Evolutionary conservation across 1,139 yeast genomes (phyloP).

Genomic region (Hansenula sp.): DNA sequence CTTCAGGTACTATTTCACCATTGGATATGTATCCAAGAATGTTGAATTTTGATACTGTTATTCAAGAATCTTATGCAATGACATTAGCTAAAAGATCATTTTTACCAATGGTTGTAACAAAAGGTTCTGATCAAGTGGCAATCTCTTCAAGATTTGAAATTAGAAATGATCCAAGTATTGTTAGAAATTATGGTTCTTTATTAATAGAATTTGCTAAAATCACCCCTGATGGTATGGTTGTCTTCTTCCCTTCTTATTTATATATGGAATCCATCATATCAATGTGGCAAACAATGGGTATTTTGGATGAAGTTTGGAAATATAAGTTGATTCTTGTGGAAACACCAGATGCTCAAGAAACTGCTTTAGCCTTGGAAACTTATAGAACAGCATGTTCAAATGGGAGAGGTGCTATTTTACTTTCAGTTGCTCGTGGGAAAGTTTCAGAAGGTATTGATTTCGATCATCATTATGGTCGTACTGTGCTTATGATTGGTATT

Average conservation of each 20-base stretch:
- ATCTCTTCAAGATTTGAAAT: constrained; percentile 95
- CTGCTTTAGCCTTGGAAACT: constrained; percentile 91
- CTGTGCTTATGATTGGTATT: constrained; percentile 97
- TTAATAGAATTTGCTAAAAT: constrained; percentile 89
- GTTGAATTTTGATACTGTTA: constrained; percentile 91
- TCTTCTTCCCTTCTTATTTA: constrained; percentile 92
- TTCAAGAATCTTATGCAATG: constrained; percentile 95
- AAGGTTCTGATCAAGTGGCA: constrained; percentile 97
- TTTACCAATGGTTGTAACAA: constrained; percentile 92
- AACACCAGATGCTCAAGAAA: constrained; percentile 99
- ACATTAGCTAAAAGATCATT: constrained; percentile 89
- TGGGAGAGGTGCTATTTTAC: constrained; percentile 94
- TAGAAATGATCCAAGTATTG: constrained; percentile 96
- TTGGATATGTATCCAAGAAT: constrained; percentile 98
- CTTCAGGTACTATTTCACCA: constrained; percentile 97
- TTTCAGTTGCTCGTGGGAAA: constrained; percentile 98
- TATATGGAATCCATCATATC: constrained; percentile 98
- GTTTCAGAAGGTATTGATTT: constrained; percentile 99
- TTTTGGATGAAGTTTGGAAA: constrained; percentile 97
- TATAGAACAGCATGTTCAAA: constrained; percentile 95
- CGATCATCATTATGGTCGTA: constrained; percentile 96
- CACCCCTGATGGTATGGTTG: constrained; percentile 98
- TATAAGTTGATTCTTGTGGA: constrained; percentile 93
- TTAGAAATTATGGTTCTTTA: constrained; percentile 91
- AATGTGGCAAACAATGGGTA: constrained; percentile 99